These are phyloP conservation scores for Mycena capillaripes DNA, from an alignment of 768 basidiomycete species.

Conservation along the genomic window DNA sequence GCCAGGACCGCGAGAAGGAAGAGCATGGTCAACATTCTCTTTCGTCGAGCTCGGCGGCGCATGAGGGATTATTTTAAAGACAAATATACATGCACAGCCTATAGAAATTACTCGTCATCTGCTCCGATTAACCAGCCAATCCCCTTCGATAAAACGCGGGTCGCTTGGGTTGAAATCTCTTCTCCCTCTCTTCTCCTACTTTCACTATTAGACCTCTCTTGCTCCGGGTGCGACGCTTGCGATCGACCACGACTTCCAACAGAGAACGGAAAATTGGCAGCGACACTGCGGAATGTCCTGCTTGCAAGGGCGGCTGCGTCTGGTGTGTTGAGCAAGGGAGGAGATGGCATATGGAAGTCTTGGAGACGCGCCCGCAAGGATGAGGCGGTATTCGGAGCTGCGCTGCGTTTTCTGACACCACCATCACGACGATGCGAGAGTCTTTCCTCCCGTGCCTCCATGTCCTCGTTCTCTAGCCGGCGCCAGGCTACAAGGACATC, in stretches of 20 bases:
- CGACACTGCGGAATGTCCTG: slow-evolving; percentile 82
- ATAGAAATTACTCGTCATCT: slow-evolving; percentile 64
- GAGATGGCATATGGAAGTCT: slow-evolving; percentile 76
- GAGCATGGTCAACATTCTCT: too few relatives aligned
- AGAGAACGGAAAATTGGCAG: slow-evolving; percentile 82
- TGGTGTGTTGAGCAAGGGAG: slow-evolving; percentile 77
- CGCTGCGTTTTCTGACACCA: slow-evolving; percentile 26
- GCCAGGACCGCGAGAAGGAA: too few relatives aligned
- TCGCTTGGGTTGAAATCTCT: slow-evolving; percentile 82
- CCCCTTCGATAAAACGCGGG: slow-evolving; percentile 86
- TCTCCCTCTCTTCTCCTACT: slow-evolving; percentile 61
- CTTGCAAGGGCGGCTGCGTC: slow-evolving; percentile 87
- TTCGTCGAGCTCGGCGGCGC: too few relatives aligned
- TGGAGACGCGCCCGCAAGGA: slow-evolving; percentile 75
- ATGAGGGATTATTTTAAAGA: too few relatives aligned
- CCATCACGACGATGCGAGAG: slow-evolving; percentile 47
- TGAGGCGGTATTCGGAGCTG: slow-evolving; percentile 55
- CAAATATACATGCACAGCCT: slow-evolving; percentile 5
- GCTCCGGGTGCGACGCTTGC: slow-evolving; percentile 57
- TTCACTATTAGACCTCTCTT: slow-evolving; percentile 57
- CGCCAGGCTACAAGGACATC: slow-evolving; percentile 87
- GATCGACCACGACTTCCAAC: slow-evolving; percentile 58
- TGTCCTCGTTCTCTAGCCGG: slow-evolving; percentile 76
- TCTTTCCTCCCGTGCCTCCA: slow-evolving; percentile 63
- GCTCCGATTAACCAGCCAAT: slow-evolving; percentile 97